These are phyloP conservation scores for Annulohypoxylon bovei DNA, from an alignment of 495 filamentous ascomycete genomes.

Conservation along the genomic window DNA sequence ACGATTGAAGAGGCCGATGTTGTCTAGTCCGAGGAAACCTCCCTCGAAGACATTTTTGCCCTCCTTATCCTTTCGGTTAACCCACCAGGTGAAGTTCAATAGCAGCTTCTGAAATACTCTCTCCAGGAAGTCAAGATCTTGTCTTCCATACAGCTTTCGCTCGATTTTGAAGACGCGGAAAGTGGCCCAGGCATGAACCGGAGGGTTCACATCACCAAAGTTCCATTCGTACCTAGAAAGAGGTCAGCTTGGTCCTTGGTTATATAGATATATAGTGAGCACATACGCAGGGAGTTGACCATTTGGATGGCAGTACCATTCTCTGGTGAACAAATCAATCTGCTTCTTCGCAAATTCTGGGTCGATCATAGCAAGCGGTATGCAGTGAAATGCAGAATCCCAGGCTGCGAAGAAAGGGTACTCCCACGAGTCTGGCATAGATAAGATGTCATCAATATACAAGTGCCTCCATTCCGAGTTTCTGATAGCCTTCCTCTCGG, in stretches of 20 bases:
- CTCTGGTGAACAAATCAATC: conserved; percentile 90
- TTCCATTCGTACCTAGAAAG: conserved; percentile 86
- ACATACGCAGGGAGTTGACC: conserved; percentile 79
- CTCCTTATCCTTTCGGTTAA: conserved; percentile 91
- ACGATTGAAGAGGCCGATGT: conserved; percentile 97
- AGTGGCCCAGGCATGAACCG: conserved; percentile 94
- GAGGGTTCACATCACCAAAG: conserved; percentile 96
- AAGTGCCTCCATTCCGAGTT: conserved; percentile 94
- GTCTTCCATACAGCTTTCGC: conserved; percentile 92
- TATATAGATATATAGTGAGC: neutral
- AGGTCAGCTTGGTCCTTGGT: conserved; percentile 46
- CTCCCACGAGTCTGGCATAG: conserved; percentile 98
- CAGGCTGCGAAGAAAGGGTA: conserved; percentile 98
- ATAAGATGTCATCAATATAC: conserved; percentile 91
- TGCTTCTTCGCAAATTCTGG: conserved; percentile 98
- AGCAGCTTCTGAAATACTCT: conserved; percentile 95
- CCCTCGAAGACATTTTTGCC: conserved; percentile 98
- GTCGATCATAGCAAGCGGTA: conserved; percentile 95
- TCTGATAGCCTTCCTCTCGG: conserved; percentile 79
- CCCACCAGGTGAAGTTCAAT: conserved; percentile 99
- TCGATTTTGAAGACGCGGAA: conserved; percentile 98
- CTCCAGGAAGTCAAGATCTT: conserved; percentile 95
- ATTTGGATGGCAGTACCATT: conserved; percentile 99
- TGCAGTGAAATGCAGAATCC: conserved; percentile 97
- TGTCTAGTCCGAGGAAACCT: conserved; percentile 95